Evolutionary conservation across 2,329 filamentous ascomycete species (phyloP).

Genomic region (Alternaria tenuissima): DNA sequence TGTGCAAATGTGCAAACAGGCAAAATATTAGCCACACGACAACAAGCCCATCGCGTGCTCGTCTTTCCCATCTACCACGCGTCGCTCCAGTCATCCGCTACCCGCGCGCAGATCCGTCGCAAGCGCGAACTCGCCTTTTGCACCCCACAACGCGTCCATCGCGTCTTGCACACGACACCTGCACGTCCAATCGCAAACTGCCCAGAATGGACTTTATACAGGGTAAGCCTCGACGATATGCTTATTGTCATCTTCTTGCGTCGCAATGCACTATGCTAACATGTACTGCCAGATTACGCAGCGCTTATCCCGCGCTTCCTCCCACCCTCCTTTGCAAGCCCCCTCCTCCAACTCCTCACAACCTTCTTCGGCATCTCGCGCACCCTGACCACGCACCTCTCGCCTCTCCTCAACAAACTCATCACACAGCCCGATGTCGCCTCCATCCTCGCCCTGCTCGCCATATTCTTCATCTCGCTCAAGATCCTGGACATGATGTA

Average conservation of each 20-base stretch:
- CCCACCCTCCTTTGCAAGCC: constrained; percentile 41
- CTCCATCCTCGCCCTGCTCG: constrained; percentile 64
- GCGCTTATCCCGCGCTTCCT: constrained; percentile 42
- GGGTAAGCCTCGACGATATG: constrained; percentile 18
- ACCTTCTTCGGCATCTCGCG: constrained; percentile 39
- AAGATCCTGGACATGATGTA: constrained; percentile 74
- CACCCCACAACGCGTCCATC: constrained; percentile 23
- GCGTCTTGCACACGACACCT: constrained; percentile 20
- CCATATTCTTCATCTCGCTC: constrained; percentile 69
- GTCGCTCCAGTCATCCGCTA: not conserved
- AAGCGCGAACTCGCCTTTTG: not conserved
- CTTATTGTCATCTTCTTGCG: not conserved
- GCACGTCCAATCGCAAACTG: constrained; percentile 14
- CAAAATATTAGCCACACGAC: constrained; percentile 1
- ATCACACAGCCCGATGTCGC: constrained; percentile 55
- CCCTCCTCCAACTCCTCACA: constrained; percentile 40
- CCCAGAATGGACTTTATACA: constrained; percentile 44
- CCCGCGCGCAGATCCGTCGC: not conserved
- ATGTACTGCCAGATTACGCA: constrained; percentile 40
- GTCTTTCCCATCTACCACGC: not conserved
- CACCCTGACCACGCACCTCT: constrained; percentile 40
- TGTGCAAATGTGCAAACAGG: constrained; percentile 14
- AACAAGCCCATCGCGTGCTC: constrained; percentile 3
- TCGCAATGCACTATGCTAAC: constrained; percentile 17
- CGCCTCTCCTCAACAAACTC: constrained; percentile 39